Conservation (phyloP, 2,329 filamentous ascomycete genomes). For the Claviceps sp. region DNA sequence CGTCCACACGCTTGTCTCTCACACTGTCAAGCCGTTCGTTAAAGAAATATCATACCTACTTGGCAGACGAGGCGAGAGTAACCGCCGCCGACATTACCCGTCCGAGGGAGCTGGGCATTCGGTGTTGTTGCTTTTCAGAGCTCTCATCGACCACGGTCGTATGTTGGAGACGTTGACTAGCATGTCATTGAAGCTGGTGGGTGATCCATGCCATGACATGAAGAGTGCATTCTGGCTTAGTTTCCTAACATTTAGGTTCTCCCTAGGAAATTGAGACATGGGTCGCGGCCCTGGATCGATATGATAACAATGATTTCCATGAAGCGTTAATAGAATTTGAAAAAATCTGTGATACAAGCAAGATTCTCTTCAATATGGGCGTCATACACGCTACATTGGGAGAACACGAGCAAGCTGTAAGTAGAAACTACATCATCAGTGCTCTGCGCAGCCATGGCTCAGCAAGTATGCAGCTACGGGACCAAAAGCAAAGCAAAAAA, state of each 20-base stretch:
- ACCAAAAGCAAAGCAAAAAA: too few relatives aligned
- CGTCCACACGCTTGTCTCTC: neutral
- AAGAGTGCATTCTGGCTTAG: neutral
- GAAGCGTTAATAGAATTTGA: constrained; percentile 74
- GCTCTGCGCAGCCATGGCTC: neutral
- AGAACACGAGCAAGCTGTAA: constrained; percentile 87
- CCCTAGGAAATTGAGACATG: constrained; percentile 93
- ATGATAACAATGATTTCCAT: constrained; percentile 97
- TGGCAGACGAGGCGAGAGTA: neutral
- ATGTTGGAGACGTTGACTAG: neutral
- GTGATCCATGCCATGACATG: constrained; percentile 6
- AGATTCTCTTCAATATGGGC: constrained; percentile 96
- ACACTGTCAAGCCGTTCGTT: neutral
- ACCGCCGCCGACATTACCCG: neutral
- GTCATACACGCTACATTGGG: constrained; percentile 95
- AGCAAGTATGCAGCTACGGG: neutral
- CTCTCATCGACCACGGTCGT: neutral
- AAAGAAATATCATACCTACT: neutral
- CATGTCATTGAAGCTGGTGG: constrained; percentile 51
- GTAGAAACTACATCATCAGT: constrained; percentile 20
- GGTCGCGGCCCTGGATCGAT: constrained; percentile 80
- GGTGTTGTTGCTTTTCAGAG: neutral
- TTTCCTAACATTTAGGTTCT: neutral
- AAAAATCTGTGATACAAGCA: constrained; percentile 84
- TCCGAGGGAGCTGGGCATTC: neutral